Conservation (phyloP, 495 filamentous ascomycete genomes). For the Mytilinidion resinicola region DNA sequence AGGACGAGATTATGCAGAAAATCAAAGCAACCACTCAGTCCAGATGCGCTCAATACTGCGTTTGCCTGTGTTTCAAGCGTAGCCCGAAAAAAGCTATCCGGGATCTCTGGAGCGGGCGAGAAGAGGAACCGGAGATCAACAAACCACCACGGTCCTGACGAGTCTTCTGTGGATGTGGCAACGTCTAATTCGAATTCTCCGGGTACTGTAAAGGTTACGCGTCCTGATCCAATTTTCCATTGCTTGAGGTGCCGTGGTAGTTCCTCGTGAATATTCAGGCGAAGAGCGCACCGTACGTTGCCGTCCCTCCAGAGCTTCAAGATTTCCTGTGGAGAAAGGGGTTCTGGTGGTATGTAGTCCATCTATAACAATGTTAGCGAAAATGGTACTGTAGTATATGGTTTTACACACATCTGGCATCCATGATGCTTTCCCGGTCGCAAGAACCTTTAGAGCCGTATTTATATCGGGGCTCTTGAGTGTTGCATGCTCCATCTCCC, state of each 20-base stretch:
- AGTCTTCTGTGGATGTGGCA: conserved; percentile 75
- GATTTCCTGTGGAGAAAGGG: conserved; percentile 57
- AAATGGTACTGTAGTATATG: conserved; percentile 4
- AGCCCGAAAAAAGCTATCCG: conserved; percentile 41
- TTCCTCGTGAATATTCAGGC: conserved; percentile 68
- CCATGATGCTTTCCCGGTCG: conserved; percentile 63
- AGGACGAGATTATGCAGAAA: conserved; percentile 78
- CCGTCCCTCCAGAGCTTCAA: conserved; percentile 67
- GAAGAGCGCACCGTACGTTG: conserved; percentile 73
- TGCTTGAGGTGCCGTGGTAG: conserved; percentile 66
- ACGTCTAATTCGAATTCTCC: conserved; percentile 92
- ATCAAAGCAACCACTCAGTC: conserved; percentile 71
- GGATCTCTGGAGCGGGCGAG: conserved; percentile 53
- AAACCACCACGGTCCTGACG: conserved; percentile 77
- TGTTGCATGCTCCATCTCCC: conserved; percentile 54
- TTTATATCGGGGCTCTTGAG: conserved; percentile 83
- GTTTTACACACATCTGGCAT: conserved; percentile 62
- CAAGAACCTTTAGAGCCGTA: conserved; percentile 79
- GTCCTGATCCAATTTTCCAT: conserved; percentile 68
- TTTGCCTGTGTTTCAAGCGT: conserved; percentile 68
- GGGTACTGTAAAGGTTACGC: conserved; percentile 75
- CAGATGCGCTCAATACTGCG: conserved; percentile 53
- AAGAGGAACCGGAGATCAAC: conserved; percentile 86
- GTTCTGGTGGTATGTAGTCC: conserved; percentile 70
- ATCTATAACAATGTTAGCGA: conserved; percentile 45